Percentiles rank a stretch among this genome's conserved stretches.
phyloP scores from a whole-genome alignment of 768 basidiomycete species.

The Russula sp. region DNA sequence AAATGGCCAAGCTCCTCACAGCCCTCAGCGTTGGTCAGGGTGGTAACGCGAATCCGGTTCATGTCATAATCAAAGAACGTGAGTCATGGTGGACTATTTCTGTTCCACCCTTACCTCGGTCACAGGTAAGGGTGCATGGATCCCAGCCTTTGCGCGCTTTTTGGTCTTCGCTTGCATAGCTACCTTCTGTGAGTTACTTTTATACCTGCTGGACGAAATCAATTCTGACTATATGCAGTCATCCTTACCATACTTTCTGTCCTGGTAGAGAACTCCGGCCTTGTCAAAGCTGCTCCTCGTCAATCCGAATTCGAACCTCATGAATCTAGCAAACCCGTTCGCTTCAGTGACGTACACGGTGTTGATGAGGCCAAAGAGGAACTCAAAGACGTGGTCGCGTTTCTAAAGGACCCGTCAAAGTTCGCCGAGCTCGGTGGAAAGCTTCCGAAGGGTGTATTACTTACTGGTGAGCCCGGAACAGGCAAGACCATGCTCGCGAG shows the following conservation, averaged over 20 bases:
- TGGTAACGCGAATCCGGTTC: slow-evolving; percentile 52
- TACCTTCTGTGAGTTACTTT: slow-evolving; percentile 53
- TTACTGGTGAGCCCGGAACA: slow-evolving; percentile 89
- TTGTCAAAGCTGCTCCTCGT: slow-evolving; percentile 81
- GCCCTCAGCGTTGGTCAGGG: slow-evolving; percentile 38
- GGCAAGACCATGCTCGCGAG: slow-evolving; percentile 98
- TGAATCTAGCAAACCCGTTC: slow-evolving; percentile 67
- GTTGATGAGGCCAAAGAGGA: slow-evolving; percentile 97
- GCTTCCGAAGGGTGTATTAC: slow-evolving; percentile 86
- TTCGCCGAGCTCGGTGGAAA: slow-evolving; percentile 92
- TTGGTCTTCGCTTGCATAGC: slow-evolving; percentile 46
- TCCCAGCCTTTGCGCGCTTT: slow-evolving; percentile 56
- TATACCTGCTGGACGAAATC: background rate
- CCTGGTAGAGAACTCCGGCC: slow-evolving; percentile 86
- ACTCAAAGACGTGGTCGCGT: slow-evolving; percentile 90
- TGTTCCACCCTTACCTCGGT: background rate
- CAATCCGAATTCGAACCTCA: slow-evolving; percentile 78
- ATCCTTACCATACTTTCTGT: slow-evolving; percentile 82
- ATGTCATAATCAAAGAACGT: slow-evolving; percentile 81
- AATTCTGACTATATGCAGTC: slow-evolving; percentile 35
- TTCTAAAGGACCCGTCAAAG: slow-evolving; percentile 85
- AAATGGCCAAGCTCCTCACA: slow-evolving; percentile 39
- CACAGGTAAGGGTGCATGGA: slow-evolving; percentile 61
- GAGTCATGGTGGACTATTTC: slow-evolving; percentile 27
- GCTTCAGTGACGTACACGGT: slow-evolving; percentile 93